phyloP scores from a whole-genome alignment of 257 asterid genomes.

The Rehmannia glutinosa region DNA sequence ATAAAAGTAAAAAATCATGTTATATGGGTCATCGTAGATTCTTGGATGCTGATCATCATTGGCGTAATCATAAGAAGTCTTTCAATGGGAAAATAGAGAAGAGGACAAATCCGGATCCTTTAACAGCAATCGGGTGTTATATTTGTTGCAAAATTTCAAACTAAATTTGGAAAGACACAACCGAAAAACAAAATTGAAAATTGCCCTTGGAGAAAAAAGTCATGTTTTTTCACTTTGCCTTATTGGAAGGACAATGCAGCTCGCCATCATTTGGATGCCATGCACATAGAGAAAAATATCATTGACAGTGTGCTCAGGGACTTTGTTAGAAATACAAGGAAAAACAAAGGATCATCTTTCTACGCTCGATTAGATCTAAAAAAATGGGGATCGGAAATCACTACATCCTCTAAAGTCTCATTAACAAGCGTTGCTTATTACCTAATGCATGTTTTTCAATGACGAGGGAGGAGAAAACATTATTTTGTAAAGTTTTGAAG shows the following conservation, averaged over 20 bases:
- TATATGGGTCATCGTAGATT: neutral
- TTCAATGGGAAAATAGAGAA: neutral
- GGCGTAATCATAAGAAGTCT: neutral
- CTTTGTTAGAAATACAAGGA: neutral
- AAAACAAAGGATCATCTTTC: no score
- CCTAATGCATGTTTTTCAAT: neutral
- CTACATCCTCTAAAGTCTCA: neutral
- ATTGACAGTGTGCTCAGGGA: neutral
- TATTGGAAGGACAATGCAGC: neutral
- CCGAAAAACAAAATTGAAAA: neutral
- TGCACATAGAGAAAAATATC: slow-evolving; percentile 1
- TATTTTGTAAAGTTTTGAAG: neutral
- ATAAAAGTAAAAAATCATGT: neutral
- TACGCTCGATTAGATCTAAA: no score
- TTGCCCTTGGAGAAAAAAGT: neutral
- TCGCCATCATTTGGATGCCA: neutral
- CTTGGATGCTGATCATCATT: neutral
- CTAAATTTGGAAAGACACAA: neutral
- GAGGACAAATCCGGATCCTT: neutral
- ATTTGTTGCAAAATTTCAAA: neutral
- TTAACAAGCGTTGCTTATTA: neutral
- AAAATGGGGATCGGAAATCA: neutral
- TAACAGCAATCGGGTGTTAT: neutral
- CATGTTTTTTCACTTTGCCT: neutral
- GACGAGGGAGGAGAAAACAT: neutral